Evolutionary conservation across 2,329 filamentous ascomycete species (phyloP).

Genomic region (Venturia carpophila): DNA sequence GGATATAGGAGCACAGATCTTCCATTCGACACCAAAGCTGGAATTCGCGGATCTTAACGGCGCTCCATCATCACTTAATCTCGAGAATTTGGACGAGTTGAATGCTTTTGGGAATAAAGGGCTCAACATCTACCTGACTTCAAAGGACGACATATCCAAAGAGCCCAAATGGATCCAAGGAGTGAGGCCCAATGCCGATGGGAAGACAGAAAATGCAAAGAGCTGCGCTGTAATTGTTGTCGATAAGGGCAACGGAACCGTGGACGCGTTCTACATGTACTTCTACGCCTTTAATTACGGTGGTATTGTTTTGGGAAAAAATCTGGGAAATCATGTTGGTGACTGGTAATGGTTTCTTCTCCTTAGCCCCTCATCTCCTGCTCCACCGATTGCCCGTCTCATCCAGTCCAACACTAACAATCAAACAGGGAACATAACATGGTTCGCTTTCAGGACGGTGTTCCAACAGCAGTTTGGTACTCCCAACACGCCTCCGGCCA

Average conservation of each 20-base stretch:
- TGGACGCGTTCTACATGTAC: conserved; percentile 58
- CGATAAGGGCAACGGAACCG: conserved; percentile 44
- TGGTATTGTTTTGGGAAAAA: conserved; percentile 41
- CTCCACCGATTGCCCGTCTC: too few species aligned
- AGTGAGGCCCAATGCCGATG: conserved; percentile 43
- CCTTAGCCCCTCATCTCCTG: too few species aligned
- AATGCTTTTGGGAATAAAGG: conserved; percentile 28
- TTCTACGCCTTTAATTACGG: conserved; percentile 53
- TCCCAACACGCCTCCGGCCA: conserved; percentile 56
- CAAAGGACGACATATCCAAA: conserved; percentile 35
- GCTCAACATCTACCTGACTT: conserved; percentile 37
- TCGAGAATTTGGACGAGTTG: conserved; percentile 38
- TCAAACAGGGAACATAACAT: conserved; percentile 53
- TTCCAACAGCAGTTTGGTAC: conserved; percentile 52
- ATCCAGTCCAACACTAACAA: conserved; percentile 25
- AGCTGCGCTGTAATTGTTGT: conserved; percentile 50
- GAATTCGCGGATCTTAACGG: conserved; percentile 27
- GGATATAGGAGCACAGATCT: conserved; percentile 36
- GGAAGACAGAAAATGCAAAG: conserved; percentile 44
- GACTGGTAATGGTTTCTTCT: conserved; percentile 41
- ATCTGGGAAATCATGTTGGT: conserved; percentile 54
- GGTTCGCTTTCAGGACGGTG: conserved; percentile 53
- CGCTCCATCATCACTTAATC: conserved; percentile 22
- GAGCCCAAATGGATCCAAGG: conserved; percentile 43
- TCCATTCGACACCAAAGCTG: conserved; percentile 33